Evolutionary conservation across 2,329 filamentous ascomycete species (phyloP), one percentile per base, ranked within the genome.

Genomic region (Xylaria sp.): DNA sequence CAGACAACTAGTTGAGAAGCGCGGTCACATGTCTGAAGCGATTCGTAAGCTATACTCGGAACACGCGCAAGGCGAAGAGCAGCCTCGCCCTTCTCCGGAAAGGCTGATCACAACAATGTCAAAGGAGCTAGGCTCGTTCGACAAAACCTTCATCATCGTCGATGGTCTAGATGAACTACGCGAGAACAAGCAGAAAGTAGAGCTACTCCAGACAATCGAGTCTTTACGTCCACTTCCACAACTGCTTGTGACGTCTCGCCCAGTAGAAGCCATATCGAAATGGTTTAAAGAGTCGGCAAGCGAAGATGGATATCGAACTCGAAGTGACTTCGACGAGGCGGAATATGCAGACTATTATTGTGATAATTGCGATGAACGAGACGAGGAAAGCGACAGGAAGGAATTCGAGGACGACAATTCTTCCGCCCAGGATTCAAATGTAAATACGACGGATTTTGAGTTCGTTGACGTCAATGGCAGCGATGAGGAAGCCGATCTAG

Each of bases 291-390:
- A 48, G 8, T 48, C 46, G 7, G 46, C 46, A 48, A 48, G 46
- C 46, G 46, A 48, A 48, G n/a, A 48, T 23, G 46, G 46, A 48
- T 48, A 48, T 23, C 46, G n/a, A 48, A 48, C 46, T 48, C 46
- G 46, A 48, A 48, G 18, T 20, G 46, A 48, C 23, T 48, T 48
- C 46, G 46, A 48, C 7, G 46, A 48, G n/a, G 46, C 5, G 46
- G 46, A 48, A 48, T 48, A 48, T 7, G n/a, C 18, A 1, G 9
- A 48, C n/a, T 48, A 48, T 48, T 48, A 48, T 5, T 48, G 46
- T 18, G 46, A 48, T 20, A 48, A 48, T 23, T 48, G 46, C 18
- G 46, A 48, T 20, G 46, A 48, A 48, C 46, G 46, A 23, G 46
- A 48, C n/a, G 46, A 48, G 1, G 10, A 48, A 20, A 48, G 4